phyloP scores from a whole-genome alignment of 352 stramenopile genomes.

The Phytophthora tubulina region DNA sequence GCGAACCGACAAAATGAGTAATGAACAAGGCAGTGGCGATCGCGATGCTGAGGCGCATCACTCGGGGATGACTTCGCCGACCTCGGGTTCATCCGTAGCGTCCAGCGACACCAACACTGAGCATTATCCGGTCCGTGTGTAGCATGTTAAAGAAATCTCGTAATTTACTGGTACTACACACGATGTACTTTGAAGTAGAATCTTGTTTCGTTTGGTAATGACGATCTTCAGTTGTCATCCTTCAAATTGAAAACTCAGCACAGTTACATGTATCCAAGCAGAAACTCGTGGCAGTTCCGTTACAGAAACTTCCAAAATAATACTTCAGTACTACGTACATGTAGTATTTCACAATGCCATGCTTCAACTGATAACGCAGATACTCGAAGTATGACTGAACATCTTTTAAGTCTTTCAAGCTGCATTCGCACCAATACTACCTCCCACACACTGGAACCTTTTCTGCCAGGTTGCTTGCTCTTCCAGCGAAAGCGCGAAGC shows the following conservation, averaged over 20 bases:
- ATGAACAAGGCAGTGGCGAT: conserved; percentile 18
- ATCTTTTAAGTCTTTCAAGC: conserved; percentile 1
- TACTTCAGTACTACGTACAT: no score
- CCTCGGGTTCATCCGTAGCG: conserved; percentile 30
- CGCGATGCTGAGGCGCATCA: conserved; percentile 25
- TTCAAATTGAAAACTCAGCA: neutral
- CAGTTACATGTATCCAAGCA: no score
- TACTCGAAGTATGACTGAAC: neutral
- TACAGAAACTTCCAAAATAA: no score
- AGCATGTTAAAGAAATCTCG: conserved; percentile 17
- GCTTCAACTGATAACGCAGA: no score
- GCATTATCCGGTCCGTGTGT: conserved; percentile 26
- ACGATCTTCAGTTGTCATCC: neutral
- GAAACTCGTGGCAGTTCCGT: no score
- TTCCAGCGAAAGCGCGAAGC: conserved; percentile 44
- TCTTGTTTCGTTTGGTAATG: neutral
- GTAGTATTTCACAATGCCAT: no score
- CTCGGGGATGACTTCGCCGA: conserved; percentile 31
- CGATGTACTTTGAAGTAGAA: no score
- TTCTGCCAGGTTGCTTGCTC: conserved; percentile 8
- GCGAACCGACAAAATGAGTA: conserved; percentile 12
- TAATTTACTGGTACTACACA: conserved; percentile 18
- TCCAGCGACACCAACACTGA: conserved; percentile 26
- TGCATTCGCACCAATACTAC: neutral
- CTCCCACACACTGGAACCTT: neutral